phyloP scores from a whole-genome alignment of 305 asterid genomes.

The Lippia alba region DNA sequence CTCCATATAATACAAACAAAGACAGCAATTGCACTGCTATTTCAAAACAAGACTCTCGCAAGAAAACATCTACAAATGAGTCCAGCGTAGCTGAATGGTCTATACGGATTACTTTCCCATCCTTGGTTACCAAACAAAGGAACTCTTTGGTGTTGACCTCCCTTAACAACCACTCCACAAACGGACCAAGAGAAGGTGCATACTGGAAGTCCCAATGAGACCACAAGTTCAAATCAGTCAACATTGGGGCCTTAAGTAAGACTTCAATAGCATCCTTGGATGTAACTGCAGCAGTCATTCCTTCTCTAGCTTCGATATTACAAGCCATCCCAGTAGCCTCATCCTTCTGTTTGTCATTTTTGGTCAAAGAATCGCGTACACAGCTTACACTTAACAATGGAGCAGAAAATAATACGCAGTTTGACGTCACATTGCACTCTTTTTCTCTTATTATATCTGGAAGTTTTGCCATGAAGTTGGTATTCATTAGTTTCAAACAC shows the following conservation, averaged over 20 bases:
- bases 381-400: slow-evolving; percentile 53
- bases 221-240: slow-evolving; percentile 80
- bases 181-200: slow-evolving; percentile 92
- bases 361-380: slow-evolving; percentile 41
- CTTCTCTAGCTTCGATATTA: slow-evolving; percentile 43
- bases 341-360: slow-evolving; percentile 40
- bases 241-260: slow-evolving; percentile 86
- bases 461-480: slow-evolving; percentile 43
- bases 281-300: slow-evolving; percentile 50
- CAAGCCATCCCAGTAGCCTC: slow-evolving; percentile 39
- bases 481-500: slow-evolving; percentile 60
- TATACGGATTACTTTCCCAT: slow-evolving; percentile 82
- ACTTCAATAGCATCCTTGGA: slow-evolving; percentile 73
- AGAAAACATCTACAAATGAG: slow-evolving; percentile 67
- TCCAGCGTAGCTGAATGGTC: slow-evolving; percentile 80
- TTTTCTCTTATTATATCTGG: slow-evolving; percentile 44
- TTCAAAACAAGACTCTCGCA: slow-evolving; percentile 71
- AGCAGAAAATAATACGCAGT: slow-evolving; percentile 71
- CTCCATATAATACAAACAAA: slow-evolving; percentile 80
- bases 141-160: slow-evolving; percentile 76
- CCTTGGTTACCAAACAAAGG: slow-evolving; percentile 77
- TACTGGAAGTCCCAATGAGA: slow-evolving; percentile 85
- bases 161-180: slow-evolving; percentile 82
- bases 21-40: slow-evolving; percentile 86
- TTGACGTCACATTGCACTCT: slow-evolving; percentile 44